These are phyloP conservation scores for Rhynchospora pubera DNA, from an alignment of 176 grass and related monocot species.

Conservation along the genomic window DNA sequence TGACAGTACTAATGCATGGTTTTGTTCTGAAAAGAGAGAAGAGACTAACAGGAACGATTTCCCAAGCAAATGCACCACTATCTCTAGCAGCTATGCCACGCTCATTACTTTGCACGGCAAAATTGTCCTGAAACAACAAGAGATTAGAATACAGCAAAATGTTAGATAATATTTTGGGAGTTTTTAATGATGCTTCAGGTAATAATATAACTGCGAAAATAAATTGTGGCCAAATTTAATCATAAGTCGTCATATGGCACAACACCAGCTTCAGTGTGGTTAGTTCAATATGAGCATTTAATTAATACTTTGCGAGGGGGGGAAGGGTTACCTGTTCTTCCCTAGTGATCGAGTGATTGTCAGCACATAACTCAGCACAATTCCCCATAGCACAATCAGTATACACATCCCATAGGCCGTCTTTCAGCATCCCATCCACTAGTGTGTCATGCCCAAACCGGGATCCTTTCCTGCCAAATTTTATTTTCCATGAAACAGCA, in stretches of 20 bases:
- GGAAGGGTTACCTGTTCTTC: conserved; percentile 62
- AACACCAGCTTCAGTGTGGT: neutral
- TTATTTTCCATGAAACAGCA: conserved; percentile 3
- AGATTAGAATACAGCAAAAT: conserved; percentile 11
- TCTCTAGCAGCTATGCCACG: conserved; percentile 86
- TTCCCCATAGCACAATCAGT: conserved; percentile 81
- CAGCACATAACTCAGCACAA: conserved; percentile 89
- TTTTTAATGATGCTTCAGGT: neutral
- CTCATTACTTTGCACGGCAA: conserved; percentile 90
- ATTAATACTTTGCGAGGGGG: neutral
- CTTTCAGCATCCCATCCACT: conserved; percentile 86
- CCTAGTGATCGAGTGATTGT: conserved; percentile 71
- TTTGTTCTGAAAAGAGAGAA: conserved; percentile 13
- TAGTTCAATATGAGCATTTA: neutral
- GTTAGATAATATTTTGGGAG: neutral
- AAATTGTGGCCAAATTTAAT: neutral
- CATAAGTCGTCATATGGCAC: neutral
- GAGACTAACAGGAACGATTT: conserved; percentile 65
- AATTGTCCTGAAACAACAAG: conserved; percentile 52
- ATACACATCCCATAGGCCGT: conserved; percentile 92
- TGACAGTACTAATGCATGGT: neutral
- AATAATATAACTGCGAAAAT: neutral
- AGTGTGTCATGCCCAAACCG: conserved; percentile 86
- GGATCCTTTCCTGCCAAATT: conserved; percentile 70
- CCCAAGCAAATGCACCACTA: conserved; percentile 82